Conservation (phyloP, 176 grass and related monocot species). For the Eleusine coracana region DNA sequence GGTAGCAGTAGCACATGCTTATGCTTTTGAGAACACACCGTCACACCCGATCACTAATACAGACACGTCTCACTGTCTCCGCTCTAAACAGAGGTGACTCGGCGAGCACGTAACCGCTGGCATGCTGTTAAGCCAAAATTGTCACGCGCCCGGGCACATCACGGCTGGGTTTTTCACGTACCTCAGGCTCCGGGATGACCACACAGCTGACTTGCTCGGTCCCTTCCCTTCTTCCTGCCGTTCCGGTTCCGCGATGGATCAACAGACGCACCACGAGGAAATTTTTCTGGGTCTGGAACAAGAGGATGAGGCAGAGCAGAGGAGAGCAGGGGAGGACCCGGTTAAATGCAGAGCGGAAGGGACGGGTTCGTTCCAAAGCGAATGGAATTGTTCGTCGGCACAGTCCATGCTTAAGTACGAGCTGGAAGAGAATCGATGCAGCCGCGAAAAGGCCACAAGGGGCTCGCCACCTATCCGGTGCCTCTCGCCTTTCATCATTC, state of each 20-base stretch:
- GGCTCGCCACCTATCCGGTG: neutral
- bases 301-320: conserved; percentile 6
- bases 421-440: conserved; percentile 21
- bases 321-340: neutral
- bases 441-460: neutral
- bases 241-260: neutral
- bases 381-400: neutral
- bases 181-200: neutral
- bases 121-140: too few relatives aligned
- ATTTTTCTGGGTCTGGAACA: neutral
- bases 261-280: too few relatives aligned
- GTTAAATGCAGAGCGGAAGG: conserved; percentile 13
- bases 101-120: too few relatives aligned
- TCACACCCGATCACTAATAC: too few relatives aligned
- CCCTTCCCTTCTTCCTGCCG: neutral
- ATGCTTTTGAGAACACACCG: too few relatives aligned
- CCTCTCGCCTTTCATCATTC: conserved; percentile 10
- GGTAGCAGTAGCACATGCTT: too few relatives aligned
- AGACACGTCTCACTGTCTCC: too few relatives aligned
- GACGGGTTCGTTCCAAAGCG: neutral
- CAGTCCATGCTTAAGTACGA: neutral
- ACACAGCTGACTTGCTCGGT: neutral
- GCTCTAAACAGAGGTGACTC: too few relatives aligned
- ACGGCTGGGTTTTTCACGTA: neutral
- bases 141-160: neutral